A percentile compares a stretch with the other conserved stretches of the same genome.
These are phyloP conservation scores for Mycena amicta DNA, from an alignment of 768 basidiomycete species.

Conservation along the genomic window DNA sequence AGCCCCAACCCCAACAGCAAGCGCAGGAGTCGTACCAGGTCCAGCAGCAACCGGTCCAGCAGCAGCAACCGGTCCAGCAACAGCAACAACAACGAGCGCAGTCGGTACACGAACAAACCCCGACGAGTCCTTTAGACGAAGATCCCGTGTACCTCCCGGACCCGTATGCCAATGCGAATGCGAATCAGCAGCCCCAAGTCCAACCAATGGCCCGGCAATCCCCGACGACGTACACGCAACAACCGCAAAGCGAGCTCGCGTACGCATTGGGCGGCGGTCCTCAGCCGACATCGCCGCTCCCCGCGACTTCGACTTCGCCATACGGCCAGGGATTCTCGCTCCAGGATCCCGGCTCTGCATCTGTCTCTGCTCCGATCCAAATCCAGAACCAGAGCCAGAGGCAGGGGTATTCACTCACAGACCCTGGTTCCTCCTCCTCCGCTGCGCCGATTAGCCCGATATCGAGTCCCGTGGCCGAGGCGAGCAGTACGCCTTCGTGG, in stretches of 20 bases:
- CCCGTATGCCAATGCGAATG: neutral
- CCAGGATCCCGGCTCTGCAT: too few species aligned
- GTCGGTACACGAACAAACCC: slow-evolving; percentile 7
- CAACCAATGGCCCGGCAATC: too few species aligned
- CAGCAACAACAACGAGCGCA: slow-evolving; percentile 21
- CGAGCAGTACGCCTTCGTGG: slow-evolving; percentile 42
- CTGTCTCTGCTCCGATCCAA: too few species aligned
- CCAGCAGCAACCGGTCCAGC: slow-evolving; percentile 17
- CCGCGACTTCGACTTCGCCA: neutral
- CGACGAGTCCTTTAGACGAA: neutral
- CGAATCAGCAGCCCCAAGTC: too few species aligned
- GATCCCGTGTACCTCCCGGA: neutral
- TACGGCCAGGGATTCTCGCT: too few species aligned
- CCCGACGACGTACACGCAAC: neutral
- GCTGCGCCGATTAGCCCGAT: neutral
- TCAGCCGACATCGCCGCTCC: neutral
- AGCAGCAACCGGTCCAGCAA: neutral
- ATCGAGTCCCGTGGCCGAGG: slow-evolving; percentile 11
- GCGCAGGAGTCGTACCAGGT: slow-evolving; percentile 22
- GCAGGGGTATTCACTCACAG: neutral
- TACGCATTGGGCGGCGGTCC: neutral
- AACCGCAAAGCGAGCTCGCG: neutral
- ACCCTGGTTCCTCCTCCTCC: neutral
- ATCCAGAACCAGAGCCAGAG: neutral
- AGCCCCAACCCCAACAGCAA: slow-evolving; percentile 26